These are phyloP conservation scores for Debaryomyces castellii DNA, from an alignment of 805 yeast genomes.

Conservation along the genomic window DNA sequence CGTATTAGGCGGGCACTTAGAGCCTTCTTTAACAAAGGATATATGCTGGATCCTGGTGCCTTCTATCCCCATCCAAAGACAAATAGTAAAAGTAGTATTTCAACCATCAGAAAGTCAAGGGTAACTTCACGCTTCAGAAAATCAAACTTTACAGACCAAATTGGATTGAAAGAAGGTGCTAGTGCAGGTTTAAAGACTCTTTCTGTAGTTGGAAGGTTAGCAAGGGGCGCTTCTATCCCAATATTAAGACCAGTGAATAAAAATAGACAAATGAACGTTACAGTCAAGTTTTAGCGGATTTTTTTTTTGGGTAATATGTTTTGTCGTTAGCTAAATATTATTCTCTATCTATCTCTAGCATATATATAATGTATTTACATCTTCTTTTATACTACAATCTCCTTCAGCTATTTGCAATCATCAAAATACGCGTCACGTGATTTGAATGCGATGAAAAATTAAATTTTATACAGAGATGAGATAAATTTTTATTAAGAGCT, in stretches of 20 bases:
- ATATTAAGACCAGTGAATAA: conserved; percentile 11
- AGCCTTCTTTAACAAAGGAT: conserved; percentile 27
- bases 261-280: conserved; percentile 14
- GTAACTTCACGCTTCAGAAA: conserved; percentile 17
- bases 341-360: not conserved
- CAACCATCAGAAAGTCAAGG: conserved; percentile 27
- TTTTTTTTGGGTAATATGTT: too few species aligned
- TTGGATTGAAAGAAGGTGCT: conserved; percentile 16
- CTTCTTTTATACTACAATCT: not conserved
- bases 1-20: conserved; percentile 26
- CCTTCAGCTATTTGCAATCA: too few species aligned
- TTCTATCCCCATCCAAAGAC: conserved; percentile 12
- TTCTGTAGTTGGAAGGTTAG: conserved; percentile 19
- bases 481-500: conserved; percentile 4
- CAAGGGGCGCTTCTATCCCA: conserved; percentile 19
- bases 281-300: conserved; percentile 12
- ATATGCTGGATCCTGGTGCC: conserved; percentile 25
- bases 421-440: too few species aligned
- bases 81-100: conserved; percentile 14
- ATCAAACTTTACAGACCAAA: conserved; percentile 10
- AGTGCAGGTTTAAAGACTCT: conserved; percentile 18
- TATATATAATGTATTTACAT: not conserved
- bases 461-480: conserved; percentile 7
- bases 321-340: too few species aligned
- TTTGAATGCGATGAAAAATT: conserved; percentile 3